A percentile compares a stretch with the other conserved stretches of the same genome.
phyloP scores from a whole-genome alignment of 345 rosid species.

The Arabidopsis thaliana region DNA sequence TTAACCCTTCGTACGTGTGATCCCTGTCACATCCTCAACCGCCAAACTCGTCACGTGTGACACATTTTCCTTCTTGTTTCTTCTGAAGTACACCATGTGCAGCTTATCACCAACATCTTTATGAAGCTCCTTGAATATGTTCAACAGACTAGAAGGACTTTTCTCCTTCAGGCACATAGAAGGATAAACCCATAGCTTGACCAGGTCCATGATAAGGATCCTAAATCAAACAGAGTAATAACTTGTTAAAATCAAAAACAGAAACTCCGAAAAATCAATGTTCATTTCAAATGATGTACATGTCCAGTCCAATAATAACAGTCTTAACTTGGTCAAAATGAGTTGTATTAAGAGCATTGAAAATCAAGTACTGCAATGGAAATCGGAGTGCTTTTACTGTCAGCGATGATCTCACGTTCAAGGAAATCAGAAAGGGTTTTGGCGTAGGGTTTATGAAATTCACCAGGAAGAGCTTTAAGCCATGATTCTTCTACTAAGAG shows the following conservation, averaged over 20 bases:
- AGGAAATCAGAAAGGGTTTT: conserved; percentile 63
- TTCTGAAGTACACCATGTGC: no score
- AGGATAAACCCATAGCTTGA: conserved; percentile 98
- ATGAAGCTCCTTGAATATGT: conserved; percentile 88
- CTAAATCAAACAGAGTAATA: conserved; percentile 29
- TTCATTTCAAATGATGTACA: conserved; percentile 12
- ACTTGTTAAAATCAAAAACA: conserved; percentile 3
- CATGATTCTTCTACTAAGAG: conserved; percentile 90
- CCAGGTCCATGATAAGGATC: conserved; percentile 98
- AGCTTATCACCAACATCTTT: conserved; percentile 62
- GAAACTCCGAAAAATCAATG: neutral
- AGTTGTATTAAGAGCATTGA: conserved; percentile 84
- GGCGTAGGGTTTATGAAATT: conserved; percentile 72
- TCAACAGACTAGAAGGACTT: conserved; percentile 87
- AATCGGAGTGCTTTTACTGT: conserved; percentile 42
- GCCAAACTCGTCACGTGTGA: no score
- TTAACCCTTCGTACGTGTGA: no score
- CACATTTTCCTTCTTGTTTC: no score
- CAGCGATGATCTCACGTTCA: conserved; percentile 54
- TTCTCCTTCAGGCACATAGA: conserved; percentile 84
- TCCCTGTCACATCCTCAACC: no score
- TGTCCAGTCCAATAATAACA: conserved; percentile 84
- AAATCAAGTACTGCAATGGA: conserved; percentile 80
- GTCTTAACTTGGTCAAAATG: conserved; percentile 77
- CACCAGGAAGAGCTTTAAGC: conserved; percentile 72